A percentile compares a stretch with the other conserved stretches of the same genome.
phyloP scores from a whole-genome alignment of 176 grass and related monocot species.

The Microstegium vimineum region DNA sequence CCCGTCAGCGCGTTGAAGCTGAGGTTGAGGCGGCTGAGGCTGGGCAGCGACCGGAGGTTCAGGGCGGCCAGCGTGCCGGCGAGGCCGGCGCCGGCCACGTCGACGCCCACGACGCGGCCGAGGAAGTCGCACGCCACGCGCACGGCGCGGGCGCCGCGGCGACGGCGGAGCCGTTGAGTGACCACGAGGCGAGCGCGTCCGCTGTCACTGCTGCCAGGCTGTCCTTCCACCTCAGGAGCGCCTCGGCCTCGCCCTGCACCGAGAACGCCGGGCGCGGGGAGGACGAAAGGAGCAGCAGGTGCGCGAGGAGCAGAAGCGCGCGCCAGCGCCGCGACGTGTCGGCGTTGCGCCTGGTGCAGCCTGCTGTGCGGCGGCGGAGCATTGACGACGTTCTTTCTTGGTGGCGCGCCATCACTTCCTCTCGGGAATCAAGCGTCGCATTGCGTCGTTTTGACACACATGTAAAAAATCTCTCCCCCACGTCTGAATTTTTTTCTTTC shows the following conservation, averaged over 20 bases:
- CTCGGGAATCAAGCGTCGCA: neutral
- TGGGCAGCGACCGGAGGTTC: constrained; percentile 42
- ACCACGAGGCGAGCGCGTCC: constrained; percentile 53
- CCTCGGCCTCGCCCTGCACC: constrained; percentile 41
- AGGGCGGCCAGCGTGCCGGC: constrained; percentile 54
- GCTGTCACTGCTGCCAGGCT: too few relatives aligned
- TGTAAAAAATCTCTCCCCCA: too few relatives aligned
- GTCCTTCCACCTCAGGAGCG: constrained; percentile 62
- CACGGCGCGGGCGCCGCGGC: constrained; percentile 32
- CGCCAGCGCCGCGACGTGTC: neutral
- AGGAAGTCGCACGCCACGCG: constrained; percentile 53
- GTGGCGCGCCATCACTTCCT: neutral
- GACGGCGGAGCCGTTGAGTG: constrained; percentile 17
- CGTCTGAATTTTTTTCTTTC: neutral
- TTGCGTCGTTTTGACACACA: neutral
- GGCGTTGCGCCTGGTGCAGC: too few relatives aligned
- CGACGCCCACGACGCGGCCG: constrained; percentile 44
- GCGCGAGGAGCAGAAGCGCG: neutral
- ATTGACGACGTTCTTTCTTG: neutral
- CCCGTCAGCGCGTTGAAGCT: constrained; percentile 59
- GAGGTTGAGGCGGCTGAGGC: constrained; percentile 57
- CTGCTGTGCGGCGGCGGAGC: neutral
- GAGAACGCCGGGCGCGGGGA: neutral
- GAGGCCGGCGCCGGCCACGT: constrained; percentile 36
- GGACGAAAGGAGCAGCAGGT: neutral